These are phyloP conservation scores for Vitis labrusca DNA, from an alignment of 164 flowering plant species.

Conservation along the genomic window DNA sequence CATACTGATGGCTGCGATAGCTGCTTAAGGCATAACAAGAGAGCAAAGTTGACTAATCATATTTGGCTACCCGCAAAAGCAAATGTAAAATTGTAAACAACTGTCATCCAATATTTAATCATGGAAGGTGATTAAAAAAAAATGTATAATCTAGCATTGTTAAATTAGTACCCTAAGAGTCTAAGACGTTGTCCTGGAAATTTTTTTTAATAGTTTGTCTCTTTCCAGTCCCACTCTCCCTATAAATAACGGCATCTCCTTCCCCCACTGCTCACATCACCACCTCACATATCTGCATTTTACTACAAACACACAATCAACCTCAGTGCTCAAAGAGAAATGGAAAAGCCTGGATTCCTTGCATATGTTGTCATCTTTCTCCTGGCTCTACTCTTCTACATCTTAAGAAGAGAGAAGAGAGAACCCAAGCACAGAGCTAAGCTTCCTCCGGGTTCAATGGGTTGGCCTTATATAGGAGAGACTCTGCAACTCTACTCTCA, in stretches of 20 bases:
- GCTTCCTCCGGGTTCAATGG: conserved; percentile 75
- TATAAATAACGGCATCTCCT: no score
- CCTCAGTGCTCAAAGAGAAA: background rate
- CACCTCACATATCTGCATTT: background rate
- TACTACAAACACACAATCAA: background rate
- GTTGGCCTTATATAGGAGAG: conserved; percentile 84
- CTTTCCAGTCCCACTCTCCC: background rate
- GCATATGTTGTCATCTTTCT: conserved; percentile 14
- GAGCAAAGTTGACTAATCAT: no score
- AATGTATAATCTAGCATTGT: background rate
- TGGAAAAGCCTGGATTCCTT: conserved; percentile 12
- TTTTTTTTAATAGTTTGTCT: background rate
- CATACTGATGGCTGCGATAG: no score
- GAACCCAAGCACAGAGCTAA: conserved; percentile 9
- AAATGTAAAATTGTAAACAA: no score
- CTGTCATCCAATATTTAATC: no score
- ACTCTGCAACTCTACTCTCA: conserved; percentile 79
- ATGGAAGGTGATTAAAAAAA: no score
- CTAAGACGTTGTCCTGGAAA: background rate
- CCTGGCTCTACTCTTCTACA: conserved; percentile 7
- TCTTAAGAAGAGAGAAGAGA: conserved; percentile 7
- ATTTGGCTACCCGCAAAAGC: no score
- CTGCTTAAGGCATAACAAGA: no score
- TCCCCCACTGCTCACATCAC: background rate
- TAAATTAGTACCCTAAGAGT: background rate